Percentiles rank a stretch among this genome's conserved stretches.
Conservation (phyloP, 2,329 filamentous ascomycete species). For the Meredithiella fracta region DNA sequence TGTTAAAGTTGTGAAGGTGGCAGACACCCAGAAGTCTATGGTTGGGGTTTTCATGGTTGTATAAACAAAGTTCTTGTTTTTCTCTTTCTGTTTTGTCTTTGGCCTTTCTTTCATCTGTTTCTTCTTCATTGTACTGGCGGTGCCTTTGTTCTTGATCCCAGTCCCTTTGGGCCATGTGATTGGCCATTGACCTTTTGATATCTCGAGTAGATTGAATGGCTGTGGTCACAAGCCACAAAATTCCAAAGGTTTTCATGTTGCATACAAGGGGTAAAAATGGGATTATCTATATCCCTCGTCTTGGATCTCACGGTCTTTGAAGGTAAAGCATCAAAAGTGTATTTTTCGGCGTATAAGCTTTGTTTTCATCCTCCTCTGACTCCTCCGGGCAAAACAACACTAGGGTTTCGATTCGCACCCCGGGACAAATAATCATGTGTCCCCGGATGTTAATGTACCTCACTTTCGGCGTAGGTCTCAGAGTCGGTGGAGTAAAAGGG, state of each 20-base stretch:
- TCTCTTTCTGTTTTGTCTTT: conserved; percentile 20
- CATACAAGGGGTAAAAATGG: background rate
- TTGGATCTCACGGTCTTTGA: background rate
- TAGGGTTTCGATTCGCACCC: background rate
- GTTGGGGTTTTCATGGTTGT: conserved; percentile 11
- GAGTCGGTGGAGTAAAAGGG: background rate
- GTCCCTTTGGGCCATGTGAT: background rate
- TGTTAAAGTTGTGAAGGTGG: conserved; percentile 1
- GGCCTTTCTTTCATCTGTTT: conserved; percentile 18
- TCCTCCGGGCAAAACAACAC: background rate
- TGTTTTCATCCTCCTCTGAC: background rate
- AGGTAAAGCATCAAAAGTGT: conserved; percentile 7
- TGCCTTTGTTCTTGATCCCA: background rate
- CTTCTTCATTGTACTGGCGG: conserved; percentile 14
- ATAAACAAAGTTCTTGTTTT: conserved; percentile 16
- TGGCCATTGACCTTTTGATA: background rate
- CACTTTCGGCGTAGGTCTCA: background rate
- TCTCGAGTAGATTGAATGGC: background rate
- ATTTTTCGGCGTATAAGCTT: conserved; percentile 2
- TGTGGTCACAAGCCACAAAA: background rate
- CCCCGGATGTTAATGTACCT: background rate
- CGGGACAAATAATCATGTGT: too few relatives aligned
- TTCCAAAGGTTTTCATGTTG: background rate
- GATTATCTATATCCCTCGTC: background rate
- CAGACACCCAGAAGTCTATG: background rate